phyloP scores from a whole-genome alignment of 805 yeast species.

The Yamadazyma paraphyllophila region DNA sequence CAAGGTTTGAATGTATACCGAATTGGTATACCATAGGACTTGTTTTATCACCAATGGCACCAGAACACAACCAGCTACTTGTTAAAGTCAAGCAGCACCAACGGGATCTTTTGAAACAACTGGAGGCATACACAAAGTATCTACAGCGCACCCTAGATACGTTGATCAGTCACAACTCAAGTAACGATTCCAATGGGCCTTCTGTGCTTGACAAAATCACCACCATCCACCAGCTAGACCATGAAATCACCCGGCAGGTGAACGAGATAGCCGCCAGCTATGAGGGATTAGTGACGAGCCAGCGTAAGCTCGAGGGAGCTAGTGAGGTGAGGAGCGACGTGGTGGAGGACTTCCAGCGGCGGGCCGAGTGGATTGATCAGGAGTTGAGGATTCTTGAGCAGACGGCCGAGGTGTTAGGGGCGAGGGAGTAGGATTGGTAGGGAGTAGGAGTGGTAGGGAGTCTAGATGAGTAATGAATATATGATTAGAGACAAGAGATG shows the following conservation, averaged over 20 bases:
- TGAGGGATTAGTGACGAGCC: conserved; percentile 18
- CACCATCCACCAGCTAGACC: conserved; percentile 39
- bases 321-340: not conserved
- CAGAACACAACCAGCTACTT: conserved; percentile 27
- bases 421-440: not conserved
- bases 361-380: conserved; percentile 70
- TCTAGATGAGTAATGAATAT: no score
- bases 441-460: no score
- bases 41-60: conserved; percentile 6
- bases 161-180: conserved; percentile 26
- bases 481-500: no score
- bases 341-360: conserved; percentile 19
- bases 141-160: conserved; percentile 22
- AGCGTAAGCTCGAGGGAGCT: not conserved
- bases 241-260: conserved; percentile 37
- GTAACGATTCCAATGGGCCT: conserved; percentile 14
- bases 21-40: not conserved
- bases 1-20: no score
- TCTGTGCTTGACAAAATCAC: conserved; percentile 34
- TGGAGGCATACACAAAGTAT: conserved; percentile 27
- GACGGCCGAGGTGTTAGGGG: conserved; percentile 28
- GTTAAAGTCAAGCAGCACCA: conserved; percentile 36
- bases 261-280: conserved; percentile 32
- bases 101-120: conserved; percentile 22
- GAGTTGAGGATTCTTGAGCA: conserved; percentile 68